These are phyloP conservation scores for Nemania serpens DNA, from an alignment of 2,329 filamentous ascomycete species.

Conservation along the genomic window DNA sequence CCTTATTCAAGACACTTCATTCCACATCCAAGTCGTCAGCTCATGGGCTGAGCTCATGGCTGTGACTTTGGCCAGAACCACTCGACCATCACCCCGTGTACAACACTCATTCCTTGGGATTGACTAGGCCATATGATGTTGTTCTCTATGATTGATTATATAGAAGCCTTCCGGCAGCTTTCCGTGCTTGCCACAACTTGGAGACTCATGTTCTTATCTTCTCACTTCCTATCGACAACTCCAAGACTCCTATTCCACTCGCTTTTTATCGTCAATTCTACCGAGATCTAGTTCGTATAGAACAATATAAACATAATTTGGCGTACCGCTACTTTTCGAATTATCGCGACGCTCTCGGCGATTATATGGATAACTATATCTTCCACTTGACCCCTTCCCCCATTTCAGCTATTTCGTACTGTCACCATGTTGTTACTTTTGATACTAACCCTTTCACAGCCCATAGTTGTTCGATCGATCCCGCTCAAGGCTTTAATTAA, in stretches of 20 bases:
- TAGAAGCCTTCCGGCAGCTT: constrained; percentile 19
- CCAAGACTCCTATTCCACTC: neutral
- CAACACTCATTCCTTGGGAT: constrained; percentile 33
- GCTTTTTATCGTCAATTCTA: neutral
- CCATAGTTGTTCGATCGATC: constrained; percentile 28
- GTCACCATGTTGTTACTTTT: constrained; percentile 34
- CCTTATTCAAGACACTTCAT: constrained; percentile 37
- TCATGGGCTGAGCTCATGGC: constrained; percentile 10
- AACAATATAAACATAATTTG: neutral
- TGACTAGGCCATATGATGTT: neutral
- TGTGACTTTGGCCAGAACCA: constrained; percentile 22
- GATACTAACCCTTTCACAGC: constrained; percentile 39
- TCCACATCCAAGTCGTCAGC: constrained; percentile 21
- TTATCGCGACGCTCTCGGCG: constrained; percentile 11
- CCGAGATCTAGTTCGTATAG: neutral
- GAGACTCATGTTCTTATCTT: neutral
- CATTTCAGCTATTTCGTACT: constrained; percentile 15
- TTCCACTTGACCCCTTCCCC: neutral
- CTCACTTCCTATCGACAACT: neutral
- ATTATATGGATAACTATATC: constrained; percentile 18
- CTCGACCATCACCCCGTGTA: constrained; percentile 32
- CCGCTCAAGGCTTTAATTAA: constrained; percentile 23
- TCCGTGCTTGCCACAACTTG: neutral
- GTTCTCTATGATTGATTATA: neutral
- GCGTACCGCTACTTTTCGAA: neutral